Evolutionary conservation across 140 eudicot genomes (phyloP).

Genomic region (Stevia rebaudiana): DNA sequence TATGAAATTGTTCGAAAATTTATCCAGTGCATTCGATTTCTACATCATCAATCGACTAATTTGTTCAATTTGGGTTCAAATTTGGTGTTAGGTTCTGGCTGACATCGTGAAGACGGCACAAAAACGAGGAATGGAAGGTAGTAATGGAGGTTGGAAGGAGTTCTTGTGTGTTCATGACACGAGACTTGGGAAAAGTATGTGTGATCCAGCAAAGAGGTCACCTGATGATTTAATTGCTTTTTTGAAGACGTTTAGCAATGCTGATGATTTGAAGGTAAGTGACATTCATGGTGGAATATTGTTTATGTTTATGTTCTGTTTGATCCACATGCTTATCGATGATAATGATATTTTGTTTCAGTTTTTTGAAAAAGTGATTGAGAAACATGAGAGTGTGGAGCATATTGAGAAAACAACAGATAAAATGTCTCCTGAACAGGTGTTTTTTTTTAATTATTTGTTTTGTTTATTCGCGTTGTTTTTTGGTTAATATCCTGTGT

Average conservation of each 20-base stretch:
- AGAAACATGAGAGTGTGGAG: conserved; percentile 43
- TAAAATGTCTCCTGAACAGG: conserved; percentile 78
- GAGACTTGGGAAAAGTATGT: conserved; percentile 62
- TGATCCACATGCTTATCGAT: not conserved
- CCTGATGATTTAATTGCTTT: conserved; percentile 55
- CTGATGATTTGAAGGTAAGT: conserved; percentile 55
- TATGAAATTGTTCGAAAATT: not conserved
- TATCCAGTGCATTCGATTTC: not conserved
- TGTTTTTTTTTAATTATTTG: too few species aligned
- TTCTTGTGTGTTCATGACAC: conserved; percentile 55
- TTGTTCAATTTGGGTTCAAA: not conserved
- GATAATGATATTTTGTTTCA: conserved; percentile 27
- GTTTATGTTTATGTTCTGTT: not conserved
- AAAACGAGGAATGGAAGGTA: conserved; percentile 67
- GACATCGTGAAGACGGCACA: conserved; percentile 80
- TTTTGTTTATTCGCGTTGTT: not conserved
- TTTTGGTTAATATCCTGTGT: not conserved
- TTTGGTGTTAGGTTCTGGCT: conserved; percentile 48
- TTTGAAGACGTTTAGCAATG: conserved; percentile 52
- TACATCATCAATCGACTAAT: not conserved
- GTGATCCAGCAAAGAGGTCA: conserved; percentile 78
- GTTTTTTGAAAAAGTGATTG: conserved; percentile 53
- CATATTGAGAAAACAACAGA: conserved; percentile 38
- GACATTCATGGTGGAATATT: not conserved
- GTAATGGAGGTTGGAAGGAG: conserved; percentile 85